A percentile compares a stretch with the other conserved stretches of the same genome.
Conservation (phyloP, 2,329 filamentous ascomycete genomes). For the Nothophoma quercina region DNA sequence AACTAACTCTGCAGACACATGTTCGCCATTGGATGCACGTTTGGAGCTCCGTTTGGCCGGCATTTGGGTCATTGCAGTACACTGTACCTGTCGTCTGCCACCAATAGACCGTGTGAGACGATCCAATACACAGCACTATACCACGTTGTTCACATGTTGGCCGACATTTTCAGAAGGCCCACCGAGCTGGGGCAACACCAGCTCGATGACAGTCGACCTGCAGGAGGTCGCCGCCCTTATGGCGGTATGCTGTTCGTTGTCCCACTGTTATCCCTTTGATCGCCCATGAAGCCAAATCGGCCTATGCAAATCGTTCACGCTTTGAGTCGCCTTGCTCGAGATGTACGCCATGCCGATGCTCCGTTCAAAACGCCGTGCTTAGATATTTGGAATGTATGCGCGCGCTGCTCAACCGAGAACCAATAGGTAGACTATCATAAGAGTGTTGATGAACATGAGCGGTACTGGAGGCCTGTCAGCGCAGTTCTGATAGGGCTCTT, state of each 20-base stretch:
- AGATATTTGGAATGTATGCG: neutral
- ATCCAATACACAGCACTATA: too few relatives aligned
- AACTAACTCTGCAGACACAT: too few relatives aligned
- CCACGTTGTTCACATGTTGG: too few relatives aligned
- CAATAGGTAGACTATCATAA: constrained; percentile 49
- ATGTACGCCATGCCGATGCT: neutral
- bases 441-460: constrained; percentile 50
- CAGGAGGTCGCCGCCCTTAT: neutral
- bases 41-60: too few relatives aligned
- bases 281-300: neutral
- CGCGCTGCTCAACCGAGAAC: constrained; percentile 41
- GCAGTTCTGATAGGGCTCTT: neutral
- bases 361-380: neutral
- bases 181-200: too few relatives aligned
- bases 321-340: too few relatives aligned
- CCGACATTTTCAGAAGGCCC: too few relatives aligned
- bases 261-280: neutral
- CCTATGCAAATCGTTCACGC: neutral
- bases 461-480: constrained; percentile 42
- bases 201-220: neutral
- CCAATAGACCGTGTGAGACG: too few relatives aligned
- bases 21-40: too few relatives aligned
- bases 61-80: too few relatives aligned
- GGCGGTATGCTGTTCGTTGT: neutral
- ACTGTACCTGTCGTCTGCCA: too few relatives aligned